Evolutionary conservation across 192 early-diverging fungal species (phyloP), one percentile per base, ranked within the genome.

Genomic region (Podila epicladia): DNA sequence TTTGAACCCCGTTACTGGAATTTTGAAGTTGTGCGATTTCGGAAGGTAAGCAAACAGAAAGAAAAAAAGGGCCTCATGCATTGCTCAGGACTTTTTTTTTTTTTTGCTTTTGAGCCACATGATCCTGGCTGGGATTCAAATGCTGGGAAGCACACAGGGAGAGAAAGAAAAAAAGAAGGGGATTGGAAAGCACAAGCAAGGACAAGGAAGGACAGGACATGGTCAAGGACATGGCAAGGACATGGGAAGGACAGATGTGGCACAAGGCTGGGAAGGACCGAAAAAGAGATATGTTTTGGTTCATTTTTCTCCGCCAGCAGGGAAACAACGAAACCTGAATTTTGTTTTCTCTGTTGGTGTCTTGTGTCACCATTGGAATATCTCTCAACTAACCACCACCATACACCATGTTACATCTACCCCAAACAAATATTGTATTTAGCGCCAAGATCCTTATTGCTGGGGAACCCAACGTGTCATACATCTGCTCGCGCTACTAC

Each of bases 401-500:
- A 37, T 11, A 9, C 41, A 45, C 41, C 41, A 45, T 45, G 41
- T 45, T 17, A 45, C 41, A 45, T 45, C 41, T 45, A 45, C 41
- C 41, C 15, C 15, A 45, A 45, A 45, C 41, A 45, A 45, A 45
- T 63, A 51, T 57, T 22, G 45, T 35, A 67, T 26, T 1, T 84
- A 94, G 93, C 73, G 98, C 98, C 53, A 99, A 99, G 86, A 94
- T 95, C 19, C 89, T 99, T 62, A 86, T 97, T 24, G 91, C 92
- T 32, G 98, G 95, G 41, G 98, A 99, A 84, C 96, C 97, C 38
- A 99, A 99, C 85, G 97, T 99, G 62, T 95, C 95, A 57, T 97
- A 98, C 86, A 98, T 98, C 55, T 98, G 97, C 86, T 98, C 97
- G 60, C 90, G 97, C 69, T 98, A 98, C 84, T 98, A 98, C 87